phyloP scores from a whole-genome alignment of 495 filamentous ascomycete genomes.

The Aspergillus ellipticus region DNA sequence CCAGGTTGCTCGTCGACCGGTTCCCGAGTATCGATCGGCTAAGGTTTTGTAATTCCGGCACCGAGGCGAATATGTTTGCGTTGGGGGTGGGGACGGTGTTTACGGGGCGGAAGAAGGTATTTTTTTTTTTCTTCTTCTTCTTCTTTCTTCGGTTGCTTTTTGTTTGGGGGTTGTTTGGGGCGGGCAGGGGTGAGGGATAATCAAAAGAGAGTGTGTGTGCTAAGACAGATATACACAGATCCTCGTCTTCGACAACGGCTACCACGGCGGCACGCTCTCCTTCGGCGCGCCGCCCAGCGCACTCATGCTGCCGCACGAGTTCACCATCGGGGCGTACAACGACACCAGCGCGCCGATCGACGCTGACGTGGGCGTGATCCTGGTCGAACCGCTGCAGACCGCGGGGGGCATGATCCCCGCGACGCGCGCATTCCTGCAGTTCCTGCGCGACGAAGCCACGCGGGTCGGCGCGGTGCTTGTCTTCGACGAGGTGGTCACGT shows the following conservation, averaged over 20 bases:
- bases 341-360: conserved; percentile 27
- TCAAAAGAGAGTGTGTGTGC: too few relatives aligned
- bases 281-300: conserved; percentile 11
- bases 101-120: conserved; percentile 38
- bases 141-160: not conserved
- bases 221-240: not conserved
- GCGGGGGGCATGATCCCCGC: conserved; percentile 49
- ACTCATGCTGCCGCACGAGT: conserved; percentile 26
- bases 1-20: conserved; percentile 15
- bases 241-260: conserved; percentile 48
- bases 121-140: not conserved
- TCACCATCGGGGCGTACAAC: conserved; percentile 45
- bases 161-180: not conserved
- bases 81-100: conserved; percentile 23
- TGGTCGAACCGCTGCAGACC: conserved; percentile 59
- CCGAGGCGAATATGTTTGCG: conserved; percentile 51
- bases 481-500: conserved; percentile 65
- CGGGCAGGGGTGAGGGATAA: too few relatives aligned
- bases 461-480: conserved; percentile 50
- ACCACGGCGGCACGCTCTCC: conserved; percentile 46
- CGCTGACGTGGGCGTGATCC: conserved; percentile 45
- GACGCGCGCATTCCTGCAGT: conserved; percentile 40
- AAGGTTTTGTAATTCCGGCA: conserved; percentile 52
- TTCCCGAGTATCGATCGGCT: conserved; percentile 32
- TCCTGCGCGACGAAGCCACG: conserved; percentile 28